Conservation (phyloP, 768 basidiomycete genomes). For the Boletus insuetus region DNA sequence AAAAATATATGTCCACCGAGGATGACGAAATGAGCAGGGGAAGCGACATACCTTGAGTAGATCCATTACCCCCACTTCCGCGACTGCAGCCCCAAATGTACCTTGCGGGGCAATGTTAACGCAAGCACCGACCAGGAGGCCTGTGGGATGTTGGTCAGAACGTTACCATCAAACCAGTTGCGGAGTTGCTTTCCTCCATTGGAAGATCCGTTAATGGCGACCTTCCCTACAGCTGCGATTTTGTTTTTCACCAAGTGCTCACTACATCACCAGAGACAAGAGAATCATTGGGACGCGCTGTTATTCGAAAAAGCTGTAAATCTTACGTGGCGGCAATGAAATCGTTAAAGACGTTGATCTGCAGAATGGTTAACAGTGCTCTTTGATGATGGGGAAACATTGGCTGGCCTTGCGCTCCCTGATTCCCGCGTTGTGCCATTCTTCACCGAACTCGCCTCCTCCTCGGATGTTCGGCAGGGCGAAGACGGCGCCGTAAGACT, state of each 20-base stretch:
- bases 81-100: slow-evolving; percentile 72
- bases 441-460: slow-evolving; percentile 78
- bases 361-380: slow-evolving; percentile 1
- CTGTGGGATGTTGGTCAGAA: slow-evolving; percentile 32
- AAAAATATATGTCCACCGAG: not conserved
- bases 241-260: slow-evolving; percentile 72
- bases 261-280: slow-evolving; percentile 33
- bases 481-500: slow-evolving; percentile 64
- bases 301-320: not conserved
- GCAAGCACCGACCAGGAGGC: slow-evolving; percentile 81
- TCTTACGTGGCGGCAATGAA: slow-evolving; percentile 79
- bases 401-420: slow-evolving; percentile 61
- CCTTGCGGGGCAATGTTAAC: slow-evolving; percentile 76
- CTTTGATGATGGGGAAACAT: not conserved
- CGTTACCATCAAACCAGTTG: not conserved
- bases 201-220: slow-evolving; percentile 75
- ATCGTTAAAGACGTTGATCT: slow-evolving; percentile 79
- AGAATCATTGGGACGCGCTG: not conserved
- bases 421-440: slow-evolving; percentile 77
- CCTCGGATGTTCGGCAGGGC: slow-evolving; percentile 63
- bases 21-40: not conserved
- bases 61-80: slow-evolving; percentile 82
- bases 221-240: slow-evolving; percentile 64
- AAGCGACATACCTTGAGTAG: slow-evolving; percentile 57
- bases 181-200: slow-evolving; percentile 60